Evolutionary conservation across 306 rosid species (phyloP), one percentile per base, ranked within the genome.

Genomic region (Morella rubra): DNA sequence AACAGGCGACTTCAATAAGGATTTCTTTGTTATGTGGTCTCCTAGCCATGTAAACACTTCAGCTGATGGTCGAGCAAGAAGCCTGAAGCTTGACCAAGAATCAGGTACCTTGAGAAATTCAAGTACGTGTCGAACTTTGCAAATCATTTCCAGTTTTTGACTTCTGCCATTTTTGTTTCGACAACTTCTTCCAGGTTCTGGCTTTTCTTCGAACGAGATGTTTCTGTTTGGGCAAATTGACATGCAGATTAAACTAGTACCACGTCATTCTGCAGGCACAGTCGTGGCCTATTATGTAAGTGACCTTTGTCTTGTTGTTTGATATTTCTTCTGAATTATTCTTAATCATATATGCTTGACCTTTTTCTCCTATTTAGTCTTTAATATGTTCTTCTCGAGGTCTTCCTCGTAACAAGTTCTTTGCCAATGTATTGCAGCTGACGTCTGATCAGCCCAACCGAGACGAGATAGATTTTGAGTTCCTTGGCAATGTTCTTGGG

Each of bases 181-280:
- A 10, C 52, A 78, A 54, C 18, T 76, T 54, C 4, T 40, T 80
- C 40, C 58, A 90, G 98, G 98, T 62, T 67, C 96, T 73, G 98
- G 92, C 76, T 89, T 90, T 87, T 90, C 93, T 83, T 90, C 97
- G 3, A 92, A 88, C 68, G 85, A 90, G 76, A 90, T 86, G 98
- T 94, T 94, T 76, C 81, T 94, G 69, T 94, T 92, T 67, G 97
- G 98, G 45, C 82, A 90, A 81, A 81, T 94, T 79, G 95, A 94
- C 87, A 89, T 94, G 98, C 90, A 90, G 83, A 92, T 94, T 64
- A 94, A 92, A 77, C 85, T 94, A 60, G 88, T 92, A 74, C 93
- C 96, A 15, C 93, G 98, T 8, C 71, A 86, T 90, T 94, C 98
- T 37, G 96, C 98, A 20, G 97, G 98, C 84, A 90, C 96, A 71